Percentiles rank a stretch among this genome's conserved stretches.
phyloP scores from a whole-genome alignment of 192 early-diverging fungal genomes.

The Kappamyces sp. region DNA sequence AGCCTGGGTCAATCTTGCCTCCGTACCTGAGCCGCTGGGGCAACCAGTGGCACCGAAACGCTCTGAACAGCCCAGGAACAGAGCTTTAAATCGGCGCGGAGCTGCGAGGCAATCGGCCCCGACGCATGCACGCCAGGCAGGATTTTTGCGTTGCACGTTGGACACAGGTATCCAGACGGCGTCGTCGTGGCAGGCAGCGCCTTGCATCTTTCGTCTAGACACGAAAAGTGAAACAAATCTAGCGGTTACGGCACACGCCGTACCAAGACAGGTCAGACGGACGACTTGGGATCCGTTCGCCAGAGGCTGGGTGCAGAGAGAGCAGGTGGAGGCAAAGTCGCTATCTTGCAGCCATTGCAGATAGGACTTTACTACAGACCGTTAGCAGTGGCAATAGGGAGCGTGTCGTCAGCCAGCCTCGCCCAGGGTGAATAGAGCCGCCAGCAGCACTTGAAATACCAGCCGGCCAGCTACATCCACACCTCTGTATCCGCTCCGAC shows the following conservation, averaged over 20 bases:
- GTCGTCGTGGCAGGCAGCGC: slow-evolving; percentile 8
- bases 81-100: not conserved
- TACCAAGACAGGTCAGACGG: slow-evolving; percentile 45
- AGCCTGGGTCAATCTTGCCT: not conserved
- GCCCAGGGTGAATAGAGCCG: not conserved
- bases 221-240: slow-evolving; percentile 16
- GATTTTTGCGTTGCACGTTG: slow-evolving; percentile 11
- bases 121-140: slow-evolving; percentile 4
- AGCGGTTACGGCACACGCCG: not conserved
- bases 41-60: not conserved
- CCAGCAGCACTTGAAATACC: not conserved
- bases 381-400: not conserved
- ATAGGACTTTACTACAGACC: slow-evolving; percentile 39
- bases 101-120: not conserved
- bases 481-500: not conserved
- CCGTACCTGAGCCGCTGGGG: not conserved
- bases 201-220: slow-evolving; percentile 9
- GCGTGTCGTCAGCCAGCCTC: not conserved
- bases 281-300: slow-evolving; percentile 30
- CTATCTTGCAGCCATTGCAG: slow-evolving; percentile 53
- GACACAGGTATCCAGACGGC: slow-evolving; percentile 10
- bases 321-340: slow-evolving; percentile 45
- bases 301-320: slow-evolving; percentile 32
- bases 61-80: slow-evolving; percentile 1
- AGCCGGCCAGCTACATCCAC: not conserved